A percentile compares a stretch with the other conserved stretches of the same genome.
Evolutionary conservation across 495 filamentous ascomycete genomes (phyloP).

Genomic region (Achaetomiella virescens): DNA sequence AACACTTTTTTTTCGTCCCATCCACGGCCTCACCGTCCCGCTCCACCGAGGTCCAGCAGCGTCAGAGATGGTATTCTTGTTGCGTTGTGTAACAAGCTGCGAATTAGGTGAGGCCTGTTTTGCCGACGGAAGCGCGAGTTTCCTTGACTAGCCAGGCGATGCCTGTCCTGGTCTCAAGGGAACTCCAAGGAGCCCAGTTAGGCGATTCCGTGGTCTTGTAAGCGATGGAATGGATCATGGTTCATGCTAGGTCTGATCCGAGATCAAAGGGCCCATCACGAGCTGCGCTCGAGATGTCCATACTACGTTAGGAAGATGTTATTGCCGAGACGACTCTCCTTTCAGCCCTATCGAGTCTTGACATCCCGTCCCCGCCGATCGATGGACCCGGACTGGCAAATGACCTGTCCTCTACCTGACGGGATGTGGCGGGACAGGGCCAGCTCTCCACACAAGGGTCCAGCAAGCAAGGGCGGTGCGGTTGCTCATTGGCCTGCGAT

Average conservation of each 20-base stretch:
- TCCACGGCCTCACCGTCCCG: background rate
- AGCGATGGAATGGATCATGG: too few species aligned
- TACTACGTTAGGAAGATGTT: background rate
- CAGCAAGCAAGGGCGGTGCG: background rate
- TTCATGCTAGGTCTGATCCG: too few species aligned
- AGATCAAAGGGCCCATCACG: too few species aligned
- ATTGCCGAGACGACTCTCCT: background rate
- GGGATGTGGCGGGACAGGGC: background rate
- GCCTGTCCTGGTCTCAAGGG: too few species aligned
- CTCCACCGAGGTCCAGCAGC: background rate
- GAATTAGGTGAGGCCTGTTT: background rate
- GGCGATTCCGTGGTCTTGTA: too few species aligned
- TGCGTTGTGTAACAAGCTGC: background rate
- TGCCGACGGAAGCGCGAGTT: background rate
- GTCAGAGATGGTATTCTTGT: background rate
- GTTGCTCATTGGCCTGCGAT: background rate
- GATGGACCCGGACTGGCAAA: background rate
- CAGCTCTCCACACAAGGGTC: background rate
- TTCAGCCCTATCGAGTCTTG: slow-evolving; percentile 4
- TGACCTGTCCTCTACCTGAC: background rate
- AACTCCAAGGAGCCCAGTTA: too few species aligned
- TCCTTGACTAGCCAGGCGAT: background rate
- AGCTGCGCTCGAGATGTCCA: too few species aligned
- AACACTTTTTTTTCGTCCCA: background rate
- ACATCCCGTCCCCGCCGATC: background rate